Conservation (phyloP, 805 yeast genomes). For the Saturnispora halmiae region DNA sequence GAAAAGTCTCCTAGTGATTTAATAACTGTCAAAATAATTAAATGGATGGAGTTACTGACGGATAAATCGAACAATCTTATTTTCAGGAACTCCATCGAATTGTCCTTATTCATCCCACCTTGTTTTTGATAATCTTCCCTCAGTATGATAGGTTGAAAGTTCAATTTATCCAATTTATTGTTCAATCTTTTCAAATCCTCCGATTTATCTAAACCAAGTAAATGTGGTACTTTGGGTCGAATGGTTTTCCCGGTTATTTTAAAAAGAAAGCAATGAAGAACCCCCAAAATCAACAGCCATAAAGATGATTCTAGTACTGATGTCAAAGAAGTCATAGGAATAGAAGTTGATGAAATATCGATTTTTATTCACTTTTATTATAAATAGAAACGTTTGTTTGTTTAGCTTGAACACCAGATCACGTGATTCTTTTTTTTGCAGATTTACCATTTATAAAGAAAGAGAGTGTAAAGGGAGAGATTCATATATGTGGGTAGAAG, state of each 20-base stretch:
- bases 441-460: too few relatives aligned
- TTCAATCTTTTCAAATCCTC: not conserved
- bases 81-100: too few relatives aligned
- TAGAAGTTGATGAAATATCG: too few relatives aligned
- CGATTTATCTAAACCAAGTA: not conserved
- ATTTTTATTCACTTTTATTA: too few relatives aligned
- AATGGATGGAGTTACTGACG: constrained; percentile 6
- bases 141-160: not conserved
- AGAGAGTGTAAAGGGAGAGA: too few relatives aligned
- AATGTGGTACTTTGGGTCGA: constrained; percentile 2
- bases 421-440: too few relatives aligned
- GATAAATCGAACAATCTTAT: not conserved
- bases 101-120: too few relatives aligned
- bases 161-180: not conserved
- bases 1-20: too few relatives aligned
- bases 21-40: not conserved
- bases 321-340: not conserved
- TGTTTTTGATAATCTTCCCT: not conserved
- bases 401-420: too few relatives aligned
- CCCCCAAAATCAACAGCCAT: not conserved
- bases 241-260: not conserved
- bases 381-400: too few relatives aligned
- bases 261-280: not conserved
- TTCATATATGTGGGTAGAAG: too few relatives aligned
- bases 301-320: not conserved